Conservation (phyloP, 179 eudicot species). For the Kewa caespitosa region DNA sequence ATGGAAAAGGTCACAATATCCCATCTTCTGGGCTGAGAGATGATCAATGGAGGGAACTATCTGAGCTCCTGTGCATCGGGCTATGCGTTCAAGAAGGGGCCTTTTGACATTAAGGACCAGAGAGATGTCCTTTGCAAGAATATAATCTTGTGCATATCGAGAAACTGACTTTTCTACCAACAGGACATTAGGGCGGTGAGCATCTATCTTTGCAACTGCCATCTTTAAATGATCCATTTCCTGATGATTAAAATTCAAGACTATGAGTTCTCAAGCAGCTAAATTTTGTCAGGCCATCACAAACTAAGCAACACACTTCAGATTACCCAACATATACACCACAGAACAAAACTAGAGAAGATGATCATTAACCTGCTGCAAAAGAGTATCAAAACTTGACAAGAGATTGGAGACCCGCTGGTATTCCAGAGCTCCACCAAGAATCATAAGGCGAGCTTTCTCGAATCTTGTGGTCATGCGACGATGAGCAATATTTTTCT, state of each 20-base stretch:
- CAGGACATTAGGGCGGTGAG: constrained; percentile 76
- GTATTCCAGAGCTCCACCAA: constrained; percentile 97
- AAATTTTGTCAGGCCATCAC: background rate
- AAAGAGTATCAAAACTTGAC: constrained; percentile 90
- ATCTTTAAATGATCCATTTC: constrained; percentile 99
- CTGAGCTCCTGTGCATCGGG: constrained; percentile 95
- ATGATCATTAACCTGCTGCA: constrained; percentile 72
- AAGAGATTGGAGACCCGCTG: constrained; percentile 84
- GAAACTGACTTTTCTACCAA: constrained; percentile 99
- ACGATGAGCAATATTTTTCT: constrained; percentile 95
- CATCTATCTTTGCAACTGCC: constrained; percentile 98
- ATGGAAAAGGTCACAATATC: constrained; percentile 80
- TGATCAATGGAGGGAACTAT: constrained; percentile 92
- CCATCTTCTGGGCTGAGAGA: constrained; percentile 72
- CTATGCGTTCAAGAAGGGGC: constrained; percentile 92
- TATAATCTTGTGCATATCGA: constrained; percentile 88
- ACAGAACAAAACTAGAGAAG: background rate
- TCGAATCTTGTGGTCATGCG: constrained; percentile 84
- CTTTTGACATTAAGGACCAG: constrained; percentile 86
- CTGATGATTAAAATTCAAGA: constrained; percentile 32
- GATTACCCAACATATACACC: background rate
- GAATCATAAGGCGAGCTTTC: constrained; percentile 83
- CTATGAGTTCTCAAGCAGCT: background rate
- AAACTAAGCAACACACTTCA: background rate
- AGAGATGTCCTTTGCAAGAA: constrained; percentile 85